Evolutionary conservation across 2,329 filamentous ascomycete species (phyloP).

Genomic region (Elsinoe fawcettii): DNA sequence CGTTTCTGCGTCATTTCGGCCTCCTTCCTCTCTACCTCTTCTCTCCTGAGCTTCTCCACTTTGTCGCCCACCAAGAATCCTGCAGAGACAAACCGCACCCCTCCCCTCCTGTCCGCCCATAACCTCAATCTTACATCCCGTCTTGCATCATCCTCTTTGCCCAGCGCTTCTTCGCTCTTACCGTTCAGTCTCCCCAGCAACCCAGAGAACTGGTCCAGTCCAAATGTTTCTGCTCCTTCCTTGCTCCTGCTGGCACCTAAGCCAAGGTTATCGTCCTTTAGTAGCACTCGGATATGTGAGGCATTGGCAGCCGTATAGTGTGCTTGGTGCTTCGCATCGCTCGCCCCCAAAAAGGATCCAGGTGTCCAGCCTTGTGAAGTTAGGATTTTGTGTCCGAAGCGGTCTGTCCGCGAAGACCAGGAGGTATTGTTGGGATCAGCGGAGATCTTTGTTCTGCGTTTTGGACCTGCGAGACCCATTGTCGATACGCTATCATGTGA

Average conservation of each 20-base stretch:
- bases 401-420: slow-evolving; percentile 75
- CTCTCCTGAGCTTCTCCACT: slow-evolving; percentile 43
- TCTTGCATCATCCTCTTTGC: slow-evolving; percentile 60
- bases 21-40: slow-evolving; percentile 33
- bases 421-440: slow-evolving; percentile 91
- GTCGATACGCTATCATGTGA: too few relatives aligned
- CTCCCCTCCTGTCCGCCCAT: slow-evolving; percentile 67
- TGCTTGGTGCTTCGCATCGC: slow-evolving; percentile 64
- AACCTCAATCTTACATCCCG: slow-evolving; percentile 63
- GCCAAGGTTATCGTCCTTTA: slow-evolving; percentile 89
- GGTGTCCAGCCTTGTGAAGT: slow-evolving; percentile 84
- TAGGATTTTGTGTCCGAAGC: slow-evolving; percentile 86
- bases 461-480: slow-evolving; percentile 63
- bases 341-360: slow-evolving; percentile 71
- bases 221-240: slow-evolving; percentile 64
- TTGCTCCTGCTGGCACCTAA: slow-evolving; percentile 72
- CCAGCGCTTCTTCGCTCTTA: slow-evolving; percentile 64
- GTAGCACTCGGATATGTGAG: slow-evolving; percentile 72
- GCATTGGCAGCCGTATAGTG: slow-evolving; percentile 73
- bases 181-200: slow-evolving; percentile 85
- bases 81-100: slow-evolving; percentile 80
- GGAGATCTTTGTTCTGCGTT: slow-evolving; percentile 63
- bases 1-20: slow-evolving; percentile 25
- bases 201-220: slow-evolving; percentile 77
- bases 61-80: slow-evolving; percentile 60